These are phyloP conservation scores for Phytophthora pluvialis DNA, from an alignment of 352 stramenopile species.

Conservation along the genomic window DNA sequence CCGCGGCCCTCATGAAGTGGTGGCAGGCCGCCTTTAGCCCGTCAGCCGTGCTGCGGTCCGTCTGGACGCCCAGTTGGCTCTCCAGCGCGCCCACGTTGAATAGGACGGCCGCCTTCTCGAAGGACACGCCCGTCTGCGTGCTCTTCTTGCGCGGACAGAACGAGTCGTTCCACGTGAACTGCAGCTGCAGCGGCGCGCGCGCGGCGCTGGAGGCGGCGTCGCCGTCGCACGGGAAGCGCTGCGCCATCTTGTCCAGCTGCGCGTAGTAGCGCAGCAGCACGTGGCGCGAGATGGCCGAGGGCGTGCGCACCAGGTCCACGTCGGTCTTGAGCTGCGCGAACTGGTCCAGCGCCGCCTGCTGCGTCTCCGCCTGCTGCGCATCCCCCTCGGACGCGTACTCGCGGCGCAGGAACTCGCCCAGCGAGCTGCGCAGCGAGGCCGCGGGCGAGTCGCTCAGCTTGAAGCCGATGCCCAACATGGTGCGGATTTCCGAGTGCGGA, in stretches of 20 bases:
- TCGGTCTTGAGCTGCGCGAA: slow-evolving; percentile 68
- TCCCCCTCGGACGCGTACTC: slow-evolving; percentile 59
- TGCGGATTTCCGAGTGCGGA: slow-evolving; percentile 9
- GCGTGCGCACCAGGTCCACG: slow-evolving; percentile 74
- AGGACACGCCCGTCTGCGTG: slow-evolving; percentile 63
- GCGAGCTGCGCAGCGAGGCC: slow-evolving; percentile 47
- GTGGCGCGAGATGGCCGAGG: slow-evolving; percentile 67
- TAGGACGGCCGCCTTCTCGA: slow-evolving; percentile 84
- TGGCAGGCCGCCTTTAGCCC: slow-evolving; percentile 85
- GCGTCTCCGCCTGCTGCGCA: slow-evolving; percentile 2
- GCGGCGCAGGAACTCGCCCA: slow-evolving; percentile 69
- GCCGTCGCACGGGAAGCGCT: slow-evolving; percentile 62
- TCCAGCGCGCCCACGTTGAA: slow-evolving; percentile 89
- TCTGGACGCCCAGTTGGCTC: slow-evolving; percentile 83
- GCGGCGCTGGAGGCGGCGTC: slow-evolving; percentile 14
- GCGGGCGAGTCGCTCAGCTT: slow-evolving; percentile 71
- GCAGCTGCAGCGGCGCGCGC: slow-evolving; percentile 47
- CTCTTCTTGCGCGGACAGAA: slow-evolving; percentile 90
- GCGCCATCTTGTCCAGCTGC: slow-evolving; percentile 69
- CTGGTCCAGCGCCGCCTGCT: slow-evolving; percentile 49
- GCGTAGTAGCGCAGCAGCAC: slow-evolving; percentile 81
- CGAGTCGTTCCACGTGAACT: slow-evolving; percentile 93
- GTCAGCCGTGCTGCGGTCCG: slow-evolving; percentile 71
- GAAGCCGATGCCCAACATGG: slow-evolving; percentile 79
- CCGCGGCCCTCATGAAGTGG: slow-evolving; percentile 88